phyloP scores from a whole-genome alignment of 2,329 filamentous ascomycete species.

The Cadophora gregata region DNA sequence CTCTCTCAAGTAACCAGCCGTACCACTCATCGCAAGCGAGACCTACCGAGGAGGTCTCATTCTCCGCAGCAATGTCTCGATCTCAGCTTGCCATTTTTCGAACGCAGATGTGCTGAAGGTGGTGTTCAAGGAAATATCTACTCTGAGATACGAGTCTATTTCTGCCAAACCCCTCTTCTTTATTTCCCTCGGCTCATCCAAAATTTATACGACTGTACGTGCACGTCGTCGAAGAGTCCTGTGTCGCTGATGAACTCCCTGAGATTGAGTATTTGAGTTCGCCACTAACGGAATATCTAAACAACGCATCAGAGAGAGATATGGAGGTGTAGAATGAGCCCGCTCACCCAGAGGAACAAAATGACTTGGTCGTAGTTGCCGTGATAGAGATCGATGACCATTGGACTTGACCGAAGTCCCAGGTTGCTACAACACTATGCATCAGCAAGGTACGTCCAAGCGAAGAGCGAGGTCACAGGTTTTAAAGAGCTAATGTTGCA shows the following conservation, averaged over 20 bases:
- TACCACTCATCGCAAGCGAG: too few relatives aligned
- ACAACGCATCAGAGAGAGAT: neutral
- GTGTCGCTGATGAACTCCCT: constrained; percentile 12
- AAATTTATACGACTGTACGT: constrained; percentile 22
- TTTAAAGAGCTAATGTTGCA: too few relatives aligned
- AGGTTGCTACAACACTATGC: constrained; percentile 8
- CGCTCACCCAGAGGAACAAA: constrained; percentile 13
- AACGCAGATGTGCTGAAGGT: too few relatives aligned
- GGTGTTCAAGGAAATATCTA: too few relatives aligned
- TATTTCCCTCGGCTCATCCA: constrained; percentile 4
- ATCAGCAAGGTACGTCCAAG: neutral
- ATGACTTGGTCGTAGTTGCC: constrained; percentile 21
- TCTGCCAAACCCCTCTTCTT: too few relatives aligned
- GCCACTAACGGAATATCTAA: constrained; percentile 22
- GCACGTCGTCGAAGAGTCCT: constrained; percentile 27
- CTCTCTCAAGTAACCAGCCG: too few relatives aligned
- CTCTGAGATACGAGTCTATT: too few relatives aligned
- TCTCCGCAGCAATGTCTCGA: too few relatives aligned
- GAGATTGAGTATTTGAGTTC: constrained; percentile 23
- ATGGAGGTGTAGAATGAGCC: neutral
- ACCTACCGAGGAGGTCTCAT: too few relatives aligned
- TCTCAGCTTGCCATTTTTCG: too few relatives aligned
- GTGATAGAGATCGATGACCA: constrained; percentile 32
- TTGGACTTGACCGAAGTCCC: constrained; percentile 36
- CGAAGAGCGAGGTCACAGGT: neutral